phyloP scores from a whole-genome alignment of 2,329 filamentous ascomycete genomes.

The Ophidiomyces ophidiicola region DNA sequence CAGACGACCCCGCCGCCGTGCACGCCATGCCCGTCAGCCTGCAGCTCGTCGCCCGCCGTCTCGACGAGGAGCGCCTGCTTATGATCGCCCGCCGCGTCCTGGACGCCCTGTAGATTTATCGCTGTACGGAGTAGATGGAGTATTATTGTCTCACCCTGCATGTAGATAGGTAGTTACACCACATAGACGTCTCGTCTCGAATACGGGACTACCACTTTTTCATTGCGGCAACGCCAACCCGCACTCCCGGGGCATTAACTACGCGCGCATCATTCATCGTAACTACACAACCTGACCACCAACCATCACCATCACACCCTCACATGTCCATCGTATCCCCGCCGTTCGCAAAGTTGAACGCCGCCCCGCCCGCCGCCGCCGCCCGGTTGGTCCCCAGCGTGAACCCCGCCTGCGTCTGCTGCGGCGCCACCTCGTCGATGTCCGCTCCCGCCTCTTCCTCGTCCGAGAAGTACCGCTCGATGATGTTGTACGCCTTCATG shows the following conservation, averaged over 20 bases:
- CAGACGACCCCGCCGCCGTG: slow-evolving; percentile 38
- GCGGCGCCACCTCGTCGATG: slow-evolving; percentile 67
- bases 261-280: too few relatives aligned
- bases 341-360: slow-evolving; percentile 83
- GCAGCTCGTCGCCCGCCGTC: slow-evolving; percentile 21
- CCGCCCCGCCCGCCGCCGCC: slow-evolving; percentile 54
- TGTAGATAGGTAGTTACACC: too few relatives aligned
- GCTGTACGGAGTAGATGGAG: too few relatives aligned
- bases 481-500: slow-evolving; percentile 99
- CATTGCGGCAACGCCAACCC: too few relatives aligned
- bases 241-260: too few relatives aligned
- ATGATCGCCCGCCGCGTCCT: slow-evolving; percentile 30
- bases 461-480: slow-evolving; percentile 99
- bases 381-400: slow-evolving; percentile 53
- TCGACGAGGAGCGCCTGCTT: slow-evolving; percentile 26
- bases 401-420: slow-evolving; percentile 63
- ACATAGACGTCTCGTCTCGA: too few relatives aligned
- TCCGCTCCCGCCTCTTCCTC: slow-evolving; percentile 72
- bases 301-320: too few relatives aligned
- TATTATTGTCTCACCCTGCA: too few relatives aligned
- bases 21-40: slow-evolving; percentile 23
- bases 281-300: too few relatives aligned
- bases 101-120: slow-evolving; percentile 18
- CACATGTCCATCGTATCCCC: slow-evolving; percentile 66
- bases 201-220: too few relatives aligned